Evolutionary conservation across 306 rosid genomes (phyloP).

Genomic region (Abrus precatorius): DNA sequence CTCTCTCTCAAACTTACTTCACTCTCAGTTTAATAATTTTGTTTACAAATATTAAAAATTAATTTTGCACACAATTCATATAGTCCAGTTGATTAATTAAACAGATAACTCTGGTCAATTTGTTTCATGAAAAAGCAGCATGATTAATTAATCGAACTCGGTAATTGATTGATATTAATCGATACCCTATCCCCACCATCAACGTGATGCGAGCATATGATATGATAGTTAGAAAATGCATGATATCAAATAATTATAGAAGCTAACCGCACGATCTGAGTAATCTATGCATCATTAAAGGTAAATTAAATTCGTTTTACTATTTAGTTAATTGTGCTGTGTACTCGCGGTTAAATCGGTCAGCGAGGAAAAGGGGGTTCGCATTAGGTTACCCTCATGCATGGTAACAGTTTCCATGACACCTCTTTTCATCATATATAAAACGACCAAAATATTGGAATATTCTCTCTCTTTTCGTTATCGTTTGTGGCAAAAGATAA

Average conservation of each 20-base stretch:
- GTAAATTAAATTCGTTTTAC: neutral
- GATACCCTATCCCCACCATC: neutral
- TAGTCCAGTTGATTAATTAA: no score
- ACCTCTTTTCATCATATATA: neutral
- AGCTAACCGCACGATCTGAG: conserved; percentile 44
- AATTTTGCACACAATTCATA: no score
- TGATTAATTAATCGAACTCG: neutral
- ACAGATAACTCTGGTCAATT: no score
- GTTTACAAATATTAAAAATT: no score
- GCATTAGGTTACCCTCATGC: neutral
- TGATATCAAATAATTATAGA: conserved; percentile 37
- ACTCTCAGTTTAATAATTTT: no score
- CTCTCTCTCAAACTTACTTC: no score
- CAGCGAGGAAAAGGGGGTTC: neutral
- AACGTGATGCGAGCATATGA: conserved; percentile 3
- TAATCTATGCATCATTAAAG: conserved; percentile 39
- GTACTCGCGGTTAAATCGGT: conserved; percentile 8
- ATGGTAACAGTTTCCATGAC: conserved; percentile 21
- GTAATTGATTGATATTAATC: neutral
- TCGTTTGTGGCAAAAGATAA: neutral
- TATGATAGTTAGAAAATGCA: conserved; percentile 42
- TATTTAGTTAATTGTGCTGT: conserved; percentile 1
- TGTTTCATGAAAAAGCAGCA: no score
- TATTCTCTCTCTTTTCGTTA: conserved; percentile 23
- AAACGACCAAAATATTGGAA: conserved; percentile 9